Conservation (phyloP, 208 protist genomes). For the Leptomonas seymouri region DNA sequence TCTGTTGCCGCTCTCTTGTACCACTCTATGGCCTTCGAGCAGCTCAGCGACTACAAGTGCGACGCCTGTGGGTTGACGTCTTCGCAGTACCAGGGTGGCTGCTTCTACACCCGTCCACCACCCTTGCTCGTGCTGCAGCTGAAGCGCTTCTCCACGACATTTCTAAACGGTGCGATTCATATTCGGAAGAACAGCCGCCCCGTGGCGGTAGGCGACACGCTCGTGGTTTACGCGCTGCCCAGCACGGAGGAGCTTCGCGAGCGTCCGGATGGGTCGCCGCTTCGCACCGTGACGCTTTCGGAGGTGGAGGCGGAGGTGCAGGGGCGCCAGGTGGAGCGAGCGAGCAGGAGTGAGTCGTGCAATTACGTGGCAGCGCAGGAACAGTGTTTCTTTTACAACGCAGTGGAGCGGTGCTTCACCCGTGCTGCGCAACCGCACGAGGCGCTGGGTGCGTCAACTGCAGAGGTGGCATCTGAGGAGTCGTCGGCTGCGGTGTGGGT, state of each 20-base stretch:
- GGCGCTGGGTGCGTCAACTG: neutral
- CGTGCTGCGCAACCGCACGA: slow-evolving; percentile 6
- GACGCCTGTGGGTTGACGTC: slow-evolving; percentile 52
- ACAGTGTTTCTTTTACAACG: slow-evolving; percentile 22
- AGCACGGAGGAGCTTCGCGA: slow-evolving; percentile 20
- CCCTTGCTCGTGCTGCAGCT: slow-evolving; percentile 70
- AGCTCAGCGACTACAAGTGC: slow-evolving; percentile 67
- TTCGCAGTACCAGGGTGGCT: slow-evolving; percentile 61
- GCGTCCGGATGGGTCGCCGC: neutral
- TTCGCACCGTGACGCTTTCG: slow-evolving; percentile 6
- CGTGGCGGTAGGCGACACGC: slow-evolving; percentile 27
- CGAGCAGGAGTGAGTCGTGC: neutral
- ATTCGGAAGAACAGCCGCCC: slow-evolving; percentile 29
- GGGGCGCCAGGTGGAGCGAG: neutral
- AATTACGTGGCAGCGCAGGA: neutral
- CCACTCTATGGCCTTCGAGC: slow-evolving; percentile 46
- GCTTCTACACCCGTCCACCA: slow-evolving; percentile 58
- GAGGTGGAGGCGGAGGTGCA: slow-evolving; percentile 9
- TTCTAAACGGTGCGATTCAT: slow-evolving; percentile 34
- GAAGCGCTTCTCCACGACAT: slow-evolving; percentile 71
- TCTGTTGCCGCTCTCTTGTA: slow-evolving; percentile 44
- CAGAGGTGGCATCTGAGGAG: neutral
- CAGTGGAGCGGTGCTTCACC: slow-evolving; percentile 33
- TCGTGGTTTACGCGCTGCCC: slow-evolving; percentile 30
- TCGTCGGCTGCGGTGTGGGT: slow-evolving; percentile 3